Evolutionary conservation across 2,329 filamentous ascomycete genomes (phyloP).

Genomic region (Pseudogymnoascus sp.): DNA sequence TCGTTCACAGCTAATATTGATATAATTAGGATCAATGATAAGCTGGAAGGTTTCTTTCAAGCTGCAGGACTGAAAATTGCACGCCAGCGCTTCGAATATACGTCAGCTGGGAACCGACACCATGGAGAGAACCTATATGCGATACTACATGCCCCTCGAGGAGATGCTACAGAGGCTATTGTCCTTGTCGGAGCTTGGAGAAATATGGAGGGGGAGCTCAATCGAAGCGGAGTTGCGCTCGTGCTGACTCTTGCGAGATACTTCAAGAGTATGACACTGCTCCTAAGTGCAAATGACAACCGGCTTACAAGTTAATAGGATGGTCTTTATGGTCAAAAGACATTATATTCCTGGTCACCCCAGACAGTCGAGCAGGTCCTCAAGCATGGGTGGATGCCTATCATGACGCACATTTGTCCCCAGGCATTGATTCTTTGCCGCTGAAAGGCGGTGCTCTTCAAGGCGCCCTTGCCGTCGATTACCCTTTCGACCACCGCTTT

Average conservation of each 20-base stretch:
- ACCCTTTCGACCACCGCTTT: constrained; percentile 75
- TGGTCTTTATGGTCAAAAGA: constrained; percentile 99
- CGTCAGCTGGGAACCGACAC: constrained; percentile 63
- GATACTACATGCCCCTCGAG: constrained; percentile 83
- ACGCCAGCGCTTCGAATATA: constrained; percentile 80
- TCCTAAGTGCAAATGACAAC: not conserved
- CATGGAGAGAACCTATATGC: constrained; percentile 87
- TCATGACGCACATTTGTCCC: constrained; percentile 74
- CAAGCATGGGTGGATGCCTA: constrained; percentile 98
- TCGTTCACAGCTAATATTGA: constrained; percentile 25
- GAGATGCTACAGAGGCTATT: constrained; percentile 94
- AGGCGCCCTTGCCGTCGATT: constrained; percentile 88
- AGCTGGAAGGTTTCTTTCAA: constrained; percentile 65
- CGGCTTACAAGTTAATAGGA: constrained; percentile 34
- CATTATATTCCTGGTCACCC: constrained; percentile 83
- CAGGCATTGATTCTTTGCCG: constrained; percentile 63
- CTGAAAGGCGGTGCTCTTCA: constrained; percentile 91
- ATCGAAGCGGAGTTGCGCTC: constrained; percentile 79
- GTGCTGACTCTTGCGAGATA: constrained; percentile 83
- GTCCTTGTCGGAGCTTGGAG: constrained; percentile 85
- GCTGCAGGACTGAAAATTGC: constrained; percentile 80
- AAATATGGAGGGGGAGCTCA: constrained; percentile 69
- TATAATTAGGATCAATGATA: constrained; percentile 51
- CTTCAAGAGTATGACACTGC: constrained; percentile 60
- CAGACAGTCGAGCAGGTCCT: constrained; percentile 80